Conservation (phyloP, 208 protist genomes). For the Crithidia brevicula region DNA sequence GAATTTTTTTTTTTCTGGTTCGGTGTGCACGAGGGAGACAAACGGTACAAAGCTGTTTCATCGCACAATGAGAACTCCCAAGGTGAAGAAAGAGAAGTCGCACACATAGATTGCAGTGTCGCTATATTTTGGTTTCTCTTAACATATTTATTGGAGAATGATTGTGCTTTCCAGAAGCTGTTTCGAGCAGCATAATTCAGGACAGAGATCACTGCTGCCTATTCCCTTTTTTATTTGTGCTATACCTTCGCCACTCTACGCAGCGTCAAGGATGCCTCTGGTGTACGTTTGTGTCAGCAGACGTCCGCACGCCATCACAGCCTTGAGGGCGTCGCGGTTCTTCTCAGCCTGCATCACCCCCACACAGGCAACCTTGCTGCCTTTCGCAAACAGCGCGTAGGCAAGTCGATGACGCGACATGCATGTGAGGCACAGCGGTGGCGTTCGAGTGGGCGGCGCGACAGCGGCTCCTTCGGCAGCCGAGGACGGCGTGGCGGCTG, state of each 20-base stretch:
- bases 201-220: neutral
- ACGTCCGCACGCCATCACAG: slow-evolving; percentile 35
- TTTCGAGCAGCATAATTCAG: too few relatives aligned
- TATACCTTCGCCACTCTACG: neutral
- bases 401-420: slow-evolving; percentile 65
- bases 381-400: slow-evolving; percentile 75
- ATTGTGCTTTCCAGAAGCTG: too few relatives aligned
- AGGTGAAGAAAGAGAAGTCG: too few relatives aligned
- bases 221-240: neutral
- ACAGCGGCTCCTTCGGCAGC: too few relatives aligned
- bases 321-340: slow-evolving; percentile 32
- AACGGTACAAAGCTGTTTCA: too few relatives aligned
- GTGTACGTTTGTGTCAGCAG: slow-evolving; percentile 20
- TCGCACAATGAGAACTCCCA: too few relatives aligned
- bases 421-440: slow-evolving; percentile 49
- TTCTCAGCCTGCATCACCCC: slow-evolving; percentile 55
- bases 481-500: neutral
- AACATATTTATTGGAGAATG: too few relatives aligned
- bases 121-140: too few relatives aligned
- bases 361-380: slow-evolving; percentile 51
- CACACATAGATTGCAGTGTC: too few relatives aligned
- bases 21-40: too few relatives aligned
- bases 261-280: neutral
- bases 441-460: neutral
- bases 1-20: too few relatives aligned